Evolutionary conservation across 2,329 filamentous ascomycete genomes (phyloP).

Genomic region (Lachnellula suecica): DNA sequence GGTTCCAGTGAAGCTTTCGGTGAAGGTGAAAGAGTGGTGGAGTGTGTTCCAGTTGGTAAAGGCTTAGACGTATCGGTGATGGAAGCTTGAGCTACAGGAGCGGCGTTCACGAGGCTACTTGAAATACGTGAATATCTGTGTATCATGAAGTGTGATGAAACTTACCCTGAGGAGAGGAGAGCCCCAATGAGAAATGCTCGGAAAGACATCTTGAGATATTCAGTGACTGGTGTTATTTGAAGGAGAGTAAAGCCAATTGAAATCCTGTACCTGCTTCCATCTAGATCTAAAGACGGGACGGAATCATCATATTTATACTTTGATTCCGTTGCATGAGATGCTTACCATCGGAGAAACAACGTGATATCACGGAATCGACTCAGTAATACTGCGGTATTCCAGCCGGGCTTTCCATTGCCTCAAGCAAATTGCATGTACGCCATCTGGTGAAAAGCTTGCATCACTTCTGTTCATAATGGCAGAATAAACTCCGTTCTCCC

Average conservation of each 20-base stretch:
- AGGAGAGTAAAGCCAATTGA: neutral
- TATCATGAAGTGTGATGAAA: neutral
- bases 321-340: neutral
- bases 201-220: constrained; percentile 1
- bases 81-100: constrained; percentile 1
- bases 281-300: neutral
- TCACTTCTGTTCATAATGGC: neutral
- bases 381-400: neutral
- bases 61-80: neutral
- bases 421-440: neutral
- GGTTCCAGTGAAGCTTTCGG: neutral
- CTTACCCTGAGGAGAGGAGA: constrained; percentile 1
- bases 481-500: neutral
- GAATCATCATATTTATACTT: neutral
- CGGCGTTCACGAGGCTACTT: too few species aligned
- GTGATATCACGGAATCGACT: neutral
- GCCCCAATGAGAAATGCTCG: neutral
- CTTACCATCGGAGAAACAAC: neutral
- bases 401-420: neutral
- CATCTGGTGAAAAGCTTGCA: neutral
- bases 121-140: neutral
- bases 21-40: neutral
- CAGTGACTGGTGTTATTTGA: neutral
- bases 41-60: neutral
- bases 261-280: neutral